A percentile compares a stretch with the other conserved stretches of the same genome.
Conservation (phyloP, 1,139 yeast genomes). For the Scheffersomyces cryptocercus region DNA sequence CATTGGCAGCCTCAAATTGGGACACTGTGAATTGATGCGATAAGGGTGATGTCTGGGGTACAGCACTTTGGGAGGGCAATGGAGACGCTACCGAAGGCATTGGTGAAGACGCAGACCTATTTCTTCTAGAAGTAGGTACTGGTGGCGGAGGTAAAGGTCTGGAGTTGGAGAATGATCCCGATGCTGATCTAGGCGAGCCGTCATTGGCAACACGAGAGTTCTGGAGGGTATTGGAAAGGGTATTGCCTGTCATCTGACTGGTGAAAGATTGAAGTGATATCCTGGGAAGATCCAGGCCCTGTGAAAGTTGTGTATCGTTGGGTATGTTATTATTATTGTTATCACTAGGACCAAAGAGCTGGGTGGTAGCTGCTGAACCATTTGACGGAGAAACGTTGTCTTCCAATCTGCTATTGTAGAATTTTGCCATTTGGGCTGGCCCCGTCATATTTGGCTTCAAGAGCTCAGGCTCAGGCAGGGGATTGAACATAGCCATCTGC, state of each 20-base stretch:
- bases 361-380: conserved; percentile 42
- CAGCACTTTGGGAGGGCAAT: conserved; percentile 6
- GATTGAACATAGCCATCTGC: conserved; percentile 35
- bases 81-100: conserved; percentile 30
- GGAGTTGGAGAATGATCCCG: conserved; percentile 6
- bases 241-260: conserved; percentile 47
- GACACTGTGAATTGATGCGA: too few relatives aligned
- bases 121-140: conserved; percentile 35
- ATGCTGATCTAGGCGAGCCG: conserved; percentile 24
- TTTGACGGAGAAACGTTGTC: conserved; percentile 18
- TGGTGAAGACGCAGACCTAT: conserved; percentile 47
- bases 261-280: conserved; percentile 45
- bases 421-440: conserved; percentile 26
- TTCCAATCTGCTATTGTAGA: conserved; percentile 6
- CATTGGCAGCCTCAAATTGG: too few relatives aligned
- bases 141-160: conserved; percentile 43
- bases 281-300: conserved; percentile 18
- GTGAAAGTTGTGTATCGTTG: background rate
- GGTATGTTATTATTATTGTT: too few relatives aligned
- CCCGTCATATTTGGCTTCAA: conserved; percentile 29
- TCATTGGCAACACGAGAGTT: conserved; percentile 25
- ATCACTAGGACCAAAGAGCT: conserved; percentile 25
- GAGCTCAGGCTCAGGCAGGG: conserved; percentile 22
- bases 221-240: conserved; percentile 39
- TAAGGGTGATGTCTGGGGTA: too few relatives aligned